phyloP scores from a whole-genome alignment of 768 basidiomycete genomes.

The Gloeophyllum trabeum region DNA sequence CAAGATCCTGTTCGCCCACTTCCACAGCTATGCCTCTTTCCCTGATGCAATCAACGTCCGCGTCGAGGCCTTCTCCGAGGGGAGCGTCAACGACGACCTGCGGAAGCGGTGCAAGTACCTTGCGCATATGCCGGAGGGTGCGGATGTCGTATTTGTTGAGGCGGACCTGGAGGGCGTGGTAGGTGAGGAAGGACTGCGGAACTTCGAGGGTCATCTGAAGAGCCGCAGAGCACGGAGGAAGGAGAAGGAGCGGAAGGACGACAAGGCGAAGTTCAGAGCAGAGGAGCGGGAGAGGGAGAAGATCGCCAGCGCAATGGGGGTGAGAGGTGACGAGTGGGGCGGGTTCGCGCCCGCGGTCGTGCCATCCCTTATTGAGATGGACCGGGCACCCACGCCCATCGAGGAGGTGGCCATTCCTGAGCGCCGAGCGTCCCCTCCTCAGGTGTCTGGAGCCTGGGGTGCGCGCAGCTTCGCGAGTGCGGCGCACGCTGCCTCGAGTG shows the following conservation, averaged over 20 bases:
- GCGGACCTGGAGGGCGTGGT: constrained; percentile 74
- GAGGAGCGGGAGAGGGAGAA: constrained; percentile 63
- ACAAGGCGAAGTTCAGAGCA: constrained; percentile 66
- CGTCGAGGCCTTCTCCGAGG: constrained; percentile 68
- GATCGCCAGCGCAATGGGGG: constrained; percentile 4
- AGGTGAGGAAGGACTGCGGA: constrained; percentile 61
- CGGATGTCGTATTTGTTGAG: constrained; percentile 92
- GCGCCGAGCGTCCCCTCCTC: background rate
- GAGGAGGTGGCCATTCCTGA: constrained; percentile 2
- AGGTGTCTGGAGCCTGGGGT: constrained; percentile 55
- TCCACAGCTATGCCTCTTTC: constrained; percentile 68
- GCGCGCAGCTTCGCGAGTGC: constrained; percentile 75
- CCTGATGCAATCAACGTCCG: constrained; percentile 72
- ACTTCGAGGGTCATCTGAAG: constrained; percentile 76
- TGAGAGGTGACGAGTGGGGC: too few species aligned
- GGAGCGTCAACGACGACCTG: constrained; percentile 85
- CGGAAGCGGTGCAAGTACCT: constrained; percentile 95
- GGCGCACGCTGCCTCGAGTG: constrained; percentile 36
- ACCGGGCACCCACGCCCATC: constrained; percentile 7
- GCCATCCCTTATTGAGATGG: constrained; percentile 7
- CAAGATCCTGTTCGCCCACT: constrained; percentile 81
- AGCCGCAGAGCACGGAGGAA: constrained; percentile 61
- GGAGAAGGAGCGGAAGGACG: constrained; percentile 81
- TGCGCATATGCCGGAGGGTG: constrained; percentile 80
- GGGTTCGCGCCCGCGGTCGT: background rate